These are phyloP conservation scores for Centella asiatica DNA, from an alignment of 129 eudicot species.

Conservation along the genomic window DNA sequence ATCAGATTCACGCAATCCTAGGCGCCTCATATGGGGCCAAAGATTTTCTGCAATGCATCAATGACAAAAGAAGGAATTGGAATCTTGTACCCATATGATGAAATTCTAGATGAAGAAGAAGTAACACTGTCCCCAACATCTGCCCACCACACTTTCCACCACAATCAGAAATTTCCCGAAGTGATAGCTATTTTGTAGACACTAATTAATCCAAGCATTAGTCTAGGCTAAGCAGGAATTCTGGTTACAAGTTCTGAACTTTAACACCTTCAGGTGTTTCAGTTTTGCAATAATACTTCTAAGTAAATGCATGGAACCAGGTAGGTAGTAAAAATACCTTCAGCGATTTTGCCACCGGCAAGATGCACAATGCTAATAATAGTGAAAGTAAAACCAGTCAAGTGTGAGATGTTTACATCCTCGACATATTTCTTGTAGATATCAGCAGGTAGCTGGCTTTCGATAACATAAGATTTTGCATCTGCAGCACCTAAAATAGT, in stretches of 20 bases:
- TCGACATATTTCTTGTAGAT: conserved; percentile 62
- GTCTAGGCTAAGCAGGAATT: too few relatives aligned
- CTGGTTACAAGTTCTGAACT: neutral
- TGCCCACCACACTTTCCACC: neutral
- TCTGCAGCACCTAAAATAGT: conserved; percentile 47
- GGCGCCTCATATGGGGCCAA: conserved; percentile 86
- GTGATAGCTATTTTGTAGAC: neutral
- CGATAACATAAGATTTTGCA: conserved; percentile 66
- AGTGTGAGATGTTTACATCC: conserved; percentile 44
- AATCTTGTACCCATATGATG: too few relatives aligned
- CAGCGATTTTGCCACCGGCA: conserved; percentile 79
- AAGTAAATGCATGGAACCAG: conserved; percentile 5
- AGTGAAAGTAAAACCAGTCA: conserved; percentile 64
- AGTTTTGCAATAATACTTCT: neutral
- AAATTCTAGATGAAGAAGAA: too few relatives aligned
- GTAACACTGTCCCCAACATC: too few relatives aligned
- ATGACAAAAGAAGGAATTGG: conserved; percentile 13
- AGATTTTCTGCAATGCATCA: conserved; percentile 50
- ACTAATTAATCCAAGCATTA: too few relatives aligned
- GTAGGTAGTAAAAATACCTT: conserved; percentile 42
- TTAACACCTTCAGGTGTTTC: neutral
- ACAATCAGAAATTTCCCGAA: too few relatives aligned
- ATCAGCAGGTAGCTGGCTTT: conserved; percentile 60
- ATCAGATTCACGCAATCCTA: conserved; percentile 70
- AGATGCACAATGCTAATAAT: conserved; percentile 69